Evolutionary conservation across 805 yeast species (phyloP).

Genomic region (Candida nitratophila): DNA sequence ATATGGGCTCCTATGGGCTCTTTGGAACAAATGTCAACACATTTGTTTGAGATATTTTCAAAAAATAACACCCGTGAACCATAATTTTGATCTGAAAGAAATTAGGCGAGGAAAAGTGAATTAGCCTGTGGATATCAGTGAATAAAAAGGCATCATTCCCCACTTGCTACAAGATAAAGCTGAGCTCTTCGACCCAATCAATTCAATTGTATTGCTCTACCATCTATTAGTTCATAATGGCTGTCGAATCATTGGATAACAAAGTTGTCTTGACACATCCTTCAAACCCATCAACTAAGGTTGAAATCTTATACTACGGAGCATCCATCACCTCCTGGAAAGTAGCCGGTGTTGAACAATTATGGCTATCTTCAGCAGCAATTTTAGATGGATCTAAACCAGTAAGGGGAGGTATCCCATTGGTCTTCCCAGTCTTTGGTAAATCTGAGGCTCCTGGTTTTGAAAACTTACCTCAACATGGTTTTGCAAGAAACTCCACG

Average conservation of each 20-base stretch:
- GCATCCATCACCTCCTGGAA: constrained; percentile 87
- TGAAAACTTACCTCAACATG: constrained; percentile 82
- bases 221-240: constrained; percentile 30
- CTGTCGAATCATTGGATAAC: constrained; percentile 59
- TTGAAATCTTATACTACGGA: constrained; percentile 74
- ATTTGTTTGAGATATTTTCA: no score
- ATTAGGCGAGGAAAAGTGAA: no score
- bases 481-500: constrained; percentile 81
- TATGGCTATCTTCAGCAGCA: constrained; percentile 77
- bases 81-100: no score
- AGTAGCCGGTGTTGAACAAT: constrained; percentile 62
- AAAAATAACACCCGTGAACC: no score
- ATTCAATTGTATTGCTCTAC: no score
- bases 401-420: constrained; percentile 95
- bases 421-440: constrained; percentile 93
- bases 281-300: constrained; percentile 42
- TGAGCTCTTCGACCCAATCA: no score
- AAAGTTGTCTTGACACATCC: constrained; percentile 57
- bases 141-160: no score
- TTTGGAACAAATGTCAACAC: no score
- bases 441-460: constrained; percentile 56
- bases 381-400: constrained; percentile 87
- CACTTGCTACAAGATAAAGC: no score
- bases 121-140: no score
- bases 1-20: no score